A percentile compares a stretch with the other conserved stretches of the same genome.
These are phyloP conservation scores for Fusarium nurragi DNA, from an alignment of 2,329 filamentous ascomycete genomes.

Conservation along the genomic window DNA sequence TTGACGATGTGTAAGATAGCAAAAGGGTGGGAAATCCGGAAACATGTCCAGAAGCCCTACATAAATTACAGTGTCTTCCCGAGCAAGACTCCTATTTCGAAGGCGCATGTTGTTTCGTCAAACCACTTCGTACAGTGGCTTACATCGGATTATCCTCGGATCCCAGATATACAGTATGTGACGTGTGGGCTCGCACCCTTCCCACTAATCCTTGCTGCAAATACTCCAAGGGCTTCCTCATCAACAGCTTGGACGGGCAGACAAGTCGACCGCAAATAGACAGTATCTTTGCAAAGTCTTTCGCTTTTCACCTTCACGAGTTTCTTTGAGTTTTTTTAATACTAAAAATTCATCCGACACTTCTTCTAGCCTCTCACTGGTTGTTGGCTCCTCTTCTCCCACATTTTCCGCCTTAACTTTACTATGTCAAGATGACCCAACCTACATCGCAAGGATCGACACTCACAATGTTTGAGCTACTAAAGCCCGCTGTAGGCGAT, in stretches of 20 bases:
- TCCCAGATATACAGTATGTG: not conserved
- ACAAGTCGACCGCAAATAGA: not conserved
- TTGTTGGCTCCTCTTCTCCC: not conserved
- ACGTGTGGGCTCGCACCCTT: constrained; percentile 10
- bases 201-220: constrained; percentile 31
- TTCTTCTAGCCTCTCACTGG: not conserved
- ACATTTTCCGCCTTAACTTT: not conserved
- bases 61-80: not conserved
- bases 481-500: constrained; percentile 53
- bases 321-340: not conserved
- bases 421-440: constrained; percentile 46
- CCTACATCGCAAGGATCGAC: constrained; percentile 30
- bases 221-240: constrained; percentile 24
- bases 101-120: too few species aligned
- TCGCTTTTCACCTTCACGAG: not conserved
- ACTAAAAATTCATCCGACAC: not conserved
- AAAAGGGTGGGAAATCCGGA: too few species aligned
- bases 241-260: constrained; percentile 2
- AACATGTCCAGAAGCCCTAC: too few species aligned
- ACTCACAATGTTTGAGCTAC: constrained; percentile 56
- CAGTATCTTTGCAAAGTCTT: not conserved
- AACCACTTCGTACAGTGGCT: not conserved
- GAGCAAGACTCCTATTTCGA: too few species aligned
- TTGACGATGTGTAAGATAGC: too few species aligned
- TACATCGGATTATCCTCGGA: constrained; percentile 34